Base-by-base conservation (phyloP, 2,329 filamentous ascomycete genomes). In the Akanthomyces dipterigenus region DNA sequence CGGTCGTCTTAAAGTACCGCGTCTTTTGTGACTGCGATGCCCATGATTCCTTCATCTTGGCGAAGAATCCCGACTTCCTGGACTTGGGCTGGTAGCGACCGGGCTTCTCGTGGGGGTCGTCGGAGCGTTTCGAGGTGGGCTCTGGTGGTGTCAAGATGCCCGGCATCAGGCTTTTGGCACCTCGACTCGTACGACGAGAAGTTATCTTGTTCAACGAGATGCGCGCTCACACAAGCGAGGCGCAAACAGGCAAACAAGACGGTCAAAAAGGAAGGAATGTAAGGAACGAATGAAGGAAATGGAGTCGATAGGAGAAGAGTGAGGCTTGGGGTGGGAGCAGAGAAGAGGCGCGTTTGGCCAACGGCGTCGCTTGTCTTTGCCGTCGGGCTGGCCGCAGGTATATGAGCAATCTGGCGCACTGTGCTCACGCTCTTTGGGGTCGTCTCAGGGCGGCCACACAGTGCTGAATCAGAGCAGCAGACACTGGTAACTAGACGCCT, bases 61-160 rank as follows among this genome's bases (percentile, higher is more conserved):
- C 77, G 71, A 85, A 73, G 63, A 80, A 73, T 69, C 76, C 76
- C 68, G 73, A 71, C 67, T 78, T 75, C 70, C 76, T 76, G 66
- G 77, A 75, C 67, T 77, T 73, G 65, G 72, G 67, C 68, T 76
- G 75, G 76, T 88, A 88, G 69, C 85, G 82, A 69, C 78, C 82
- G 68, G 81, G 80, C 71, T 88, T 88, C 75, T 88, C 85, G 83
- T 84, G 76, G 64, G 83, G 84, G 70, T 88, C 85, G 80, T 79
- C 76, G 68, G 77, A 74, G 70, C 84, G 81, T 76, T 84, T 76
- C 38, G 56, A 20, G 36, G 53, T 49, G 36, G 20, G 26, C 45
- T 48, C 56, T 38, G 60, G 53, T 42, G 60, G 54, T 57, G 60
- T 55, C 54, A 62, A 57, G 36, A 57, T 46, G 46, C 53, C 54